These are phyloP conservation scores for Schoenoplectus tabernaemontani DNA, from an alignment of 202 grass and related monocot genomes.

Conservation along the genomic window DNA sequence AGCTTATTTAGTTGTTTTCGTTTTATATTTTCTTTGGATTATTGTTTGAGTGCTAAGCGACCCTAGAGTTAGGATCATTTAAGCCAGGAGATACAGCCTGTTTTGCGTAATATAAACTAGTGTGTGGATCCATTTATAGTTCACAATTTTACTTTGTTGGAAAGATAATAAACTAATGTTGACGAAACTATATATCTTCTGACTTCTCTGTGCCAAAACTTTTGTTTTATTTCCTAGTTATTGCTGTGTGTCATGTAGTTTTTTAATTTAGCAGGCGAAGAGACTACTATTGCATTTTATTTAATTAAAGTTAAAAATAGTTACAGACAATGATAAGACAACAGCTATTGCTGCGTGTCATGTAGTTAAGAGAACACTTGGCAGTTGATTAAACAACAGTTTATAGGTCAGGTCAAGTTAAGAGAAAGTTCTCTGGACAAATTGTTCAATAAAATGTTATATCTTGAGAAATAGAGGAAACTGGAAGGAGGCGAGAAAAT, in stretches of 20 bases:
- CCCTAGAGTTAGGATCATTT: not conserved
- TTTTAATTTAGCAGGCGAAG: too few species aligned
- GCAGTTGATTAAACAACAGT: not conserved
- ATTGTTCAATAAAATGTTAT: not conserved
- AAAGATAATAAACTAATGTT: not conserved
- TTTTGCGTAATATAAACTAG: not conserved
- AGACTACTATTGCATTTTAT: too few species aligned
- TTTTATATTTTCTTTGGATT: not conserved
- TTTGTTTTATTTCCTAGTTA: not conserved
- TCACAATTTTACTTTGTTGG: not conserved
- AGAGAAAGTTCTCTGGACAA: not conserved
- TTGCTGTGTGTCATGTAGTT: too few species aligned
- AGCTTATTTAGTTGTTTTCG: not conserved
- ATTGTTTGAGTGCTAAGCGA: not conserved
- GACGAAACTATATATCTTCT: not conserved
- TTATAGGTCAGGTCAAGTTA: not conserved
- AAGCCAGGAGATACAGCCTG: not conserved
- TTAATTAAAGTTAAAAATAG: too few species aligned
- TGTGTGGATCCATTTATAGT: not conserved
- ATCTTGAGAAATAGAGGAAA: conserved; percentile 38
- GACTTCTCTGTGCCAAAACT: not conserved
- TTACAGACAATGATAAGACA: too few species aligned
- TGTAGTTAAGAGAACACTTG: not conserved
- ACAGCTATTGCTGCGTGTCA: not conserved
- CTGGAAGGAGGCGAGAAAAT: conserved; percentile 48